Base-by-base conservation (phyloP, 352 stramenopile species). In the Phytopythium helicoides region DNA sequence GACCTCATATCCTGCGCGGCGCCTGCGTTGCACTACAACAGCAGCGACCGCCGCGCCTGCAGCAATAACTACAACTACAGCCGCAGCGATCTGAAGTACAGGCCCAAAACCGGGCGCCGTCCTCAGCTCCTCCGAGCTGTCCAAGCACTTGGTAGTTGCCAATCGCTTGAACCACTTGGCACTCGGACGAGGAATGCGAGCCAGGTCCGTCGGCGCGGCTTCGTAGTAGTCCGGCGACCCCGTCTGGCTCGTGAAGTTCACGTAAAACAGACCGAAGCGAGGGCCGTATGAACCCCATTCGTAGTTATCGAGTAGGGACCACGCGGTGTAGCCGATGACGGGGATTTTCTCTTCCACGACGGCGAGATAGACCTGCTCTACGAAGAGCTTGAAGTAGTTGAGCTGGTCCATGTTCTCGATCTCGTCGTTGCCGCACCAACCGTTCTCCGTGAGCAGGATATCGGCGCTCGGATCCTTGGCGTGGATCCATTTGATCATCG, bases 301-400 rank as follows among this genome's bases (percentile, higher is more conserved):
- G 62, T 95, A 97, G 53, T 97, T 97, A 61, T 97, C 88, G 40
- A 97, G 64, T 25, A 98, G 78, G 50, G 71, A 89, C 90, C 90
- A 97, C 15, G 81, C 85, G 71, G 90, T 96, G 60, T 96, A 97
- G 7, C 81, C 87, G 45, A 71, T 58, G n/a, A 97, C 51, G 26
- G 52, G 58, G 36, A 66, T 54, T 34, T 66, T 54, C 26, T 58
- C 52, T 33, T 61, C 58, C 34, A 61, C 47, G 3, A 65, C 47
- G 3, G 58, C 58, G 28, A 58, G 52, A 36, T 58, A 42, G 0
- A 65, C 69, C 16, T 71, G 56, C 25, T 73, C 53, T 18, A 80
- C 4, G 51, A 66, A 69, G 8, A 26, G 25, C 49, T 74, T 57
- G 22, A 58, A 76, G 46, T 80, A 80, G 59, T 57, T 69, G 11